Evolutionary conservation across 169 alveolate genomes (phyloP).

Genomic region (Plasmodium relictum): DNA sequence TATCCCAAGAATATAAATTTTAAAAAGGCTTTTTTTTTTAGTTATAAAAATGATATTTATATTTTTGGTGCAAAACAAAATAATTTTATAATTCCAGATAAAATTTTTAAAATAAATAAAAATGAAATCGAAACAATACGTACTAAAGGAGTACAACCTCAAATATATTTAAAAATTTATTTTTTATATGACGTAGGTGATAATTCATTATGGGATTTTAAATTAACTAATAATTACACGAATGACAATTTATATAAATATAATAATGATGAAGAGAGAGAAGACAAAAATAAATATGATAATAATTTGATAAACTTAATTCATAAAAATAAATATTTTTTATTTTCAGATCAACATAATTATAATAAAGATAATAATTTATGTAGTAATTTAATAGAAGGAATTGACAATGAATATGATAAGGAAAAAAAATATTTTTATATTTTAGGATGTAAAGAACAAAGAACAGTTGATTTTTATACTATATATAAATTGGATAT

Average conservation of each 20-base stretch:
- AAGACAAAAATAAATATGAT: not conserved
- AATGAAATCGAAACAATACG: slow-evolving; percentile 16
- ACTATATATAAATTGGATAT: slow-evolving; percentile 18
- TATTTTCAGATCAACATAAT: not conserved
- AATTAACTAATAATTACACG: not conserved
- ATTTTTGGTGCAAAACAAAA: slow-evolving; percentile 50
- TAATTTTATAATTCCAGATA: slow-evolving; percentile 30
- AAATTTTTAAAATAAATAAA: slow-evolving; percentile 9
- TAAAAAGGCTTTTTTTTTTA: slow-evolving; percentile 46
- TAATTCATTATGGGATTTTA: not conserved
- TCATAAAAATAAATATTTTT: not conserved
- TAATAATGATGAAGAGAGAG: not conserved
- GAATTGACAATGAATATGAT: not conserved
- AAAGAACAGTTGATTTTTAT: slow-evolving; percentile 20
- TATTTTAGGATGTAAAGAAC: slow-evolving; percentile 43
- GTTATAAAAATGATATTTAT: slow-evolving; percentile 26
- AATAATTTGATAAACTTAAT: not conserved
- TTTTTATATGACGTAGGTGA: slow-evolving; percentile 7
- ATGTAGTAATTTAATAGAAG: not conserved
- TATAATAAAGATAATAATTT: not conserved
- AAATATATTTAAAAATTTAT: slow-evolving; percentile 24
- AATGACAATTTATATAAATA: not conserved
- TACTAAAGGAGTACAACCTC: slow-evolving; percentile 27
- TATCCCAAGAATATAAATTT: slow-evolving; percentile 19
- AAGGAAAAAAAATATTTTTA: slow-evolving; percentile 8